Evolutionary conservation across 1,284 basidiomycete species (phyloP).

Genomic region (Pseudozyma flocculosa): DNA sequence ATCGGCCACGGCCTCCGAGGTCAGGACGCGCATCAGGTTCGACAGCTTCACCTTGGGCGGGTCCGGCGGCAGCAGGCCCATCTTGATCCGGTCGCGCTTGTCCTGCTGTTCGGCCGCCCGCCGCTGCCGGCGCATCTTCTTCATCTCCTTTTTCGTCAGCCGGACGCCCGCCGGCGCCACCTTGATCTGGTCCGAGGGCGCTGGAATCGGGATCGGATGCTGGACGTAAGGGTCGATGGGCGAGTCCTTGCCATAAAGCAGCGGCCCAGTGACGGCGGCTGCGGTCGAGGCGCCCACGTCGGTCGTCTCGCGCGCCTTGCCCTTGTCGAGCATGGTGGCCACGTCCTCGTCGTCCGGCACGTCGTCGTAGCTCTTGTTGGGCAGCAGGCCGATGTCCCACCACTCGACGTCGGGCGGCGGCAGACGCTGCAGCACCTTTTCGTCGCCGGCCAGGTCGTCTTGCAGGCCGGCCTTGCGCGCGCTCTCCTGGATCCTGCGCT

Average conservation of each 20-base stretch:
- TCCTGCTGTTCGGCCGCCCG: slow-evolving; percentile 88
- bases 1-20: slow-evolving; percentile 92
- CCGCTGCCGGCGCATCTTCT: slow-evolving; percentile 90
- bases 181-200: slow-evolving; percentile 80
- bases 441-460: slow-evolving; percentile 83
- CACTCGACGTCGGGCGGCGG: slow-evolving; percentile 88
- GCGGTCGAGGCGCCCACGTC: slow-evolving; percentile 36
- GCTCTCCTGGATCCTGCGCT: slow-evolving; percentile 86
- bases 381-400: slow-evolving; percentile 92
- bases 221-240: slow-evolving; percentile 90
- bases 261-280: slow-evolving; percentile 15
- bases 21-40: slow-evolving; percentile 97
- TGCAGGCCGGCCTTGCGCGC: slow-evolving; percentile 90
- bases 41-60: slow-evolving; percentile 92
- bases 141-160: slow-evolving; percentile 71
- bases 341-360: slow-evolving; percentile 59
- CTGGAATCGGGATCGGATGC: slow-evolving; percentile 94
- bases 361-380: slow-evolving; percentile 76
- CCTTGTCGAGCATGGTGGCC: slow-evolving; percentile 64
- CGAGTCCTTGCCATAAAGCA: slow-evolving; percentile 62
- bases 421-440: slow-evolving; percentile 75
- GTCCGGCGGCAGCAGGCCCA: slow-evolving; percentile 93
- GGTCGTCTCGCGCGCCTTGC: slow-evolving; percentile 15
- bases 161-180: slow-evolving; percentile 62
- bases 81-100: slow-evolving; percentile 89